Conservation (phyloP, 768 basidiomycete species). For the Trametes cingulata region DNA sequence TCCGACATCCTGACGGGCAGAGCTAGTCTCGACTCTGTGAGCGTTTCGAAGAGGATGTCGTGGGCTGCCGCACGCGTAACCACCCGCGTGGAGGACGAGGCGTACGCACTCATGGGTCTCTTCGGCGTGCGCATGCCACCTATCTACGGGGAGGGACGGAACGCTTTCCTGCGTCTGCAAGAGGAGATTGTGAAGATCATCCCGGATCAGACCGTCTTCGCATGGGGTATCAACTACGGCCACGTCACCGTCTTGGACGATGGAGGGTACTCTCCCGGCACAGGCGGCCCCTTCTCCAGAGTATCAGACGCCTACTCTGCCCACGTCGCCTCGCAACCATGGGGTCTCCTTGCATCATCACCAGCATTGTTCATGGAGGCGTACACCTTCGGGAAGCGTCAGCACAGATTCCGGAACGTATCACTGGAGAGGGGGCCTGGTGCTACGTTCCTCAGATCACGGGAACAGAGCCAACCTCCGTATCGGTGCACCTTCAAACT, state of each 20-base stretch:
- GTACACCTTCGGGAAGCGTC: too few species aligned
- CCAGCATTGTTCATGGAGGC: too few species aligned
- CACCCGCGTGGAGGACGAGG: neutral
- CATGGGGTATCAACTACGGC: neutral
- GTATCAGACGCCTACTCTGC: too few species aligned
- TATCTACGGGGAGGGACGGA: neutral
- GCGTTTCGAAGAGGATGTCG: neutral
- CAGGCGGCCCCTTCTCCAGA: too few species aligned
- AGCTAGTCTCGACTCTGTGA: neutral
- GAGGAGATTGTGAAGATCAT: neutral
- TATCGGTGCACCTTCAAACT: too few species aligned
- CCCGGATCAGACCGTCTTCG: neutral
- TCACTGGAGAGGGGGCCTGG: too few species aligned
- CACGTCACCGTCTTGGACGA: neutral
- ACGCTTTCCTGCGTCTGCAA: neutral
- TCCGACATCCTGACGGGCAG: neutral
- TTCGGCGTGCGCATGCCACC: neutral
- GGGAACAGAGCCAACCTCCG: too few species aligned
- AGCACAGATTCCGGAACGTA: too few species aligned
- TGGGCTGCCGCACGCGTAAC: neutral
- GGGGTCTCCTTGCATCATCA: too few species aligned
- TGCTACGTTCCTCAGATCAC: too few species aligned
- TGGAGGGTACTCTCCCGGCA: too few species aligned
- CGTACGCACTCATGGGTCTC: neutral
- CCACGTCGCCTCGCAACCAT: too few species aligned